These are phyloP conservation scores for Tulasnella sp. DNA, from an alignment of 768 basidiomycete species.

Conservation along the genomic window DNA sequence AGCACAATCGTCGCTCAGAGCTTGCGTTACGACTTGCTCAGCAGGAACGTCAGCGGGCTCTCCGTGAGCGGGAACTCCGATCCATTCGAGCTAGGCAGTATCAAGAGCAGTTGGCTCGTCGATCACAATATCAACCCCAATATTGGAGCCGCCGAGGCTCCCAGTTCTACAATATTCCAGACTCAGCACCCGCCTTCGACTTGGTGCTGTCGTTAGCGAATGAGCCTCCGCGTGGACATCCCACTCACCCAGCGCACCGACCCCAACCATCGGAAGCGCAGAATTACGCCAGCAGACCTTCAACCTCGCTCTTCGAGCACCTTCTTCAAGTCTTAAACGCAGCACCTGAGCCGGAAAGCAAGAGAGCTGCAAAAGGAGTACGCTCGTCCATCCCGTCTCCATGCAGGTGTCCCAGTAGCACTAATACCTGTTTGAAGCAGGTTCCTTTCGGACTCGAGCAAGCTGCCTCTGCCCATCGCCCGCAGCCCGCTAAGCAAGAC, in stretches of 20 bases:
- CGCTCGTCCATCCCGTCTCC: too few species aligned
- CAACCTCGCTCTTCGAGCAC: too few species aligned
- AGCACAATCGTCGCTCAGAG: slow-evolving; percentile 8
- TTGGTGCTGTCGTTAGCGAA: not conserved
- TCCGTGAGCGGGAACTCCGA: not conserved
- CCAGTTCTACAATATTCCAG: not conserved
- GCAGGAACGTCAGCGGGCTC: slow-evolving; percentile 1
- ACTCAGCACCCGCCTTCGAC: not conserved
- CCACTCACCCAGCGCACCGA: not conserved
- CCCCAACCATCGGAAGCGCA: too few species aligned
- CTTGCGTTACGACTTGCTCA: not conserved
- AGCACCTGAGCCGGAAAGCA: too few species aligned
- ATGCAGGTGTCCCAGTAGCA: too few species aligned
- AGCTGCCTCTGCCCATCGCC: not conserved
- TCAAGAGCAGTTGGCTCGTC: not conserved
- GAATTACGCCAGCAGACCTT: not conserved
- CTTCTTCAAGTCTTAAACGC: too few species aligned
- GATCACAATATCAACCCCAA: not conserved
- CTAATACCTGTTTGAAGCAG: not conserved
- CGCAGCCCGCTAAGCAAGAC: not conserved
- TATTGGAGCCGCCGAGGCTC: not conserved
- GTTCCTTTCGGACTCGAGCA: not conserved
- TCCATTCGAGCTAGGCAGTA: not conserved
- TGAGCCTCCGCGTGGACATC: not conserved
- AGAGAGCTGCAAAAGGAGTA: too few species aligned